Conservation (phyloP, 208 protist species). For the Borovskyia barvae region DNA sequence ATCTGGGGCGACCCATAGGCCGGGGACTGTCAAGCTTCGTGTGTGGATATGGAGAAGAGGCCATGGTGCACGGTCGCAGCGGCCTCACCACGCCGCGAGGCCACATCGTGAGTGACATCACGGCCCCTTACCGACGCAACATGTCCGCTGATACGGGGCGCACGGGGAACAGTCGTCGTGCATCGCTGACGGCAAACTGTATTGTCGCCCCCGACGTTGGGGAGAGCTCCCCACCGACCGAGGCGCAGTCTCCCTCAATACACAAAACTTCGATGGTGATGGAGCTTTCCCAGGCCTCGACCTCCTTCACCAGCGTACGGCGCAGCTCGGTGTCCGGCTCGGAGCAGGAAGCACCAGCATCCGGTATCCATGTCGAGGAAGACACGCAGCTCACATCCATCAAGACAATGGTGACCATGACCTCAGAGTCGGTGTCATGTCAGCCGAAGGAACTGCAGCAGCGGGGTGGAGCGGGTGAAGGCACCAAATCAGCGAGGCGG, state of each 20-base stretch:
- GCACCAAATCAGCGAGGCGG: too few relatives aligned
- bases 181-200: constrained; percentile 9
- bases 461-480: too few relatives aligned
- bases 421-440: too few relatives aligned
- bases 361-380: too few relatives aligned
- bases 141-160: constrained; percentile 7
- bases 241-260: too few relatives aligned
- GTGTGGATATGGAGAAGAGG: constrained; percentile 23
- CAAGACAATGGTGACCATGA: too few relatives aligned
- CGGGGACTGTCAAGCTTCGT: constrained; percentile 17
- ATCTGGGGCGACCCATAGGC: constrained; percentile 2
- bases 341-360: too few relatives aligned
- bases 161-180: constrained; percentile 10
- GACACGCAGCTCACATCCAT: too few relatives aligned
- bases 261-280: too few relatives aligned
- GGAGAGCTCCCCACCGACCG: too few relatives aligned
- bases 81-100: constrained; percentile 21
- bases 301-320: constrained; percentile 8
- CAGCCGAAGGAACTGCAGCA: too few relatives aligned
- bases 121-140: constrained; percentile 27
- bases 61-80: not conserved
- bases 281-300: constrained; percentile 4
- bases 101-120: constrained; percentile 24
- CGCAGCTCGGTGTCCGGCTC: too few relatives aligned
- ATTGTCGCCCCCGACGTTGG: not conserved